A percentile compares a stretch with the other conserved stretches of the same genome.
Conservation (phyloP, 2,329 filamentous ascomycete genomes). For the Penicillium sp. region DNA sequence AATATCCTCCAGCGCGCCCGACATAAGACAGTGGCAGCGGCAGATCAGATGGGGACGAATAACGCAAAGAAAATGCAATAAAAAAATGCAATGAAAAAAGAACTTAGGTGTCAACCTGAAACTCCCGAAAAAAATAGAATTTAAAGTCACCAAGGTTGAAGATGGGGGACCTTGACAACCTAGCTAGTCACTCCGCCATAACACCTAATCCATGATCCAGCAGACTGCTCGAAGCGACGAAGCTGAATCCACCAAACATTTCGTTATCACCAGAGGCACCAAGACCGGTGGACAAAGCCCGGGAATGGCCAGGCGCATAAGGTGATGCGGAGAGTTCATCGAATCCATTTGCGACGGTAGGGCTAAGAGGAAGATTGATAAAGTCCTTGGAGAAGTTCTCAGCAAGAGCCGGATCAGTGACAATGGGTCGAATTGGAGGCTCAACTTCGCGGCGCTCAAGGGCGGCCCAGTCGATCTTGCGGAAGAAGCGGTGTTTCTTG, state of each 20-base stretch:
- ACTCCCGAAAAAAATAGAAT: not conserved
- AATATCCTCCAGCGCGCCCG: not conserved
- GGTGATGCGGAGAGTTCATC: slow-evolving; percentile 26
- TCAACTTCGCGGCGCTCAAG: slow-evolving; percentile 79
- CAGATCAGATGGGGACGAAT: not conserved
- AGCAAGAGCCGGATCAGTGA: slow-evolving; percentile 91
- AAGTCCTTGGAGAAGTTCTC: slow-evolving; percentile 97
- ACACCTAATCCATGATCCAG: slow-evolving; percentile 41
- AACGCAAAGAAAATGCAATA: not conserved
- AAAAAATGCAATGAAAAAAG: not conserved
- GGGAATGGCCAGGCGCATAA: slow-evolving; percentile 12
- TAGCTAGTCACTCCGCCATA: slow-evolving; percentile 25
- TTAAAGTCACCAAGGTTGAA: not conserved
- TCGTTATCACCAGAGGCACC: slow-evolving; percentile 33
- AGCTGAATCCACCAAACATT: slow-evolving; percentile 51
- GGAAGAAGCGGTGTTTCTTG: slow-evolving; percentile 94
- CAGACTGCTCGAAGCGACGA: slow-evolving; percentile 49
- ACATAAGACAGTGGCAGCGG: not conserved
- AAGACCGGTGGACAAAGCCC: slow-evolving; percentile 18
- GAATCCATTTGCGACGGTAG: slow-evolving; percentile 51
- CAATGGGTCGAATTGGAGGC: slow-evolving; percentile 87
- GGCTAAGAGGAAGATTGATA: slow-evolving; percentile 79
- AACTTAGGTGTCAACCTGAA: not conserved
- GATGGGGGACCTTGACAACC: too few species aligned
- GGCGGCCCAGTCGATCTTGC: slow-evolving; percentile 91